Base-by-base conservation (phyloP, 176 grass and related monocot species). In the Carex cristatella region DNA sequence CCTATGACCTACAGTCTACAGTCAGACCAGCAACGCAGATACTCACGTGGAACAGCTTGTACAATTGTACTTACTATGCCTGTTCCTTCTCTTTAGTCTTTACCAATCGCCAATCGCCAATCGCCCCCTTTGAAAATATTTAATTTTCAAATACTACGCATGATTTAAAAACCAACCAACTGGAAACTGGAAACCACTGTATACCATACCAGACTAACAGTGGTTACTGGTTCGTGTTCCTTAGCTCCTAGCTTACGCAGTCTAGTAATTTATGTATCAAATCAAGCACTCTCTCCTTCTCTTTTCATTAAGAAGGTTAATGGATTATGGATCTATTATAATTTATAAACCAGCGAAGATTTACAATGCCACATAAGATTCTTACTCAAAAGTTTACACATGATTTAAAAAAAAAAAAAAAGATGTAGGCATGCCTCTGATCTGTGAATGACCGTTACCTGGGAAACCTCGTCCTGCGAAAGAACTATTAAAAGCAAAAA, bases 21-120 rank as follows among this genome's bases (percentile, higher is more conserved):
- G 23, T 23, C 32, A 81, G 79, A 81, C 79, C 79, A 63, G 49
- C 23, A 12, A 32, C 55, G 31, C 78, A 81, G 79, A 63, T n/a
- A 40, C 79, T 81, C 79, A 81, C 79, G 79, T 63, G 79, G 57
- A 81, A 81, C 79, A 81, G 79, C 79, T 81, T 63, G 57, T 61
- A 81, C 27, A 44, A 81, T 81, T 81, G 79, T 81, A 81, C 79
- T 81, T 63, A 42, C 16, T 59, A 7, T 56, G 0, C 0, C 11
- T 80, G 4, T 61, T 60, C 9, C 23, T 23, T 23, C 23, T 23
- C 23, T 23, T 23, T 23, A 23, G 23, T 51, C 18, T 51, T 19
- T 49, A 56, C 10, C 78, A 35, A 23, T 23, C 23, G 23, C 23
- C 23, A 18, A 23, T 23, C 23, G 23, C 23, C 23, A 23, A 23